phyloP scores from a whole-genome alignment of 345 rosid species.

The Ailanthus altissimus region DNA sequence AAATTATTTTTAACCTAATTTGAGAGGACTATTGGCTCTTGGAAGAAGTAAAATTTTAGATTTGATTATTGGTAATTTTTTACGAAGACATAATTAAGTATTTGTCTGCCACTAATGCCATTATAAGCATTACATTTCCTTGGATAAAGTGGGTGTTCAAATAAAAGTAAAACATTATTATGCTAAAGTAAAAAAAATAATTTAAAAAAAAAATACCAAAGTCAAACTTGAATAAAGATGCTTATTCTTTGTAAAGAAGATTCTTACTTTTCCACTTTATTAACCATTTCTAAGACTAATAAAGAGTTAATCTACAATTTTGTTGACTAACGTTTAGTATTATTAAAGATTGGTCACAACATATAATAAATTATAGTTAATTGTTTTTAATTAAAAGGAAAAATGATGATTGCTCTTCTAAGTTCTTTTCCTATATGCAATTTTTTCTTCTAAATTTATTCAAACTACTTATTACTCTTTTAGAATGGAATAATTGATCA shows the following conservation, averaged over 20 bases:
- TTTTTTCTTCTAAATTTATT: no score
- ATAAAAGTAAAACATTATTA: neutral
- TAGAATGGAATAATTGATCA: no score
- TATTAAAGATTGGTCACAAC: no score
- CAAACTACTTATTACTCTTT: no score
- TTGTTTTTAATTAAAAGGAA: no score
- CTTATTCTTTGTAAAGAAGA: neutral
- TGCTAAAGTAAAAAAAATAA: neutral
- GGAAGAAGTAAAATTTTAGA: neutral
- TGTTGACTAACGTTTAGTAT: no score
- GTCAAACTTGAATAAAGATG: neutral
- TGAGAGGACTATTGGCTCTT: neutral
- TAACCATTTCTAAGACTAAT: no score
- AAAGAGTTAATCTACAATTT: no score
- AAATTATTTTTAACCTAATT: neutral
- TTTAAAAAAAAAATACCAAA: neutral
- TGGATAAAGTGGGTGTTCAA: neutral
- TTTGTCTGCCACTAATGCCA: constrained; percentile 18
- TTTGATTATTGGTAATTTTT: neutral
- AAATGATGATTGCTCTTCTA: no score
- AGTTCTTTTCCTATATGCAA: no score
- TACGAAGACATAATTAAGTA: neutral
- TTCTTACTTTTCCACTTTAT: no score
- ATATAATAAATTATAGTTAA: no score
- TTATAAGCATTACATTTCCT: neutral